phyloP scores from a whole-genome alignment of 2,329 filamentous ascomycete genomes.

The Penicillium freii region DNA sequence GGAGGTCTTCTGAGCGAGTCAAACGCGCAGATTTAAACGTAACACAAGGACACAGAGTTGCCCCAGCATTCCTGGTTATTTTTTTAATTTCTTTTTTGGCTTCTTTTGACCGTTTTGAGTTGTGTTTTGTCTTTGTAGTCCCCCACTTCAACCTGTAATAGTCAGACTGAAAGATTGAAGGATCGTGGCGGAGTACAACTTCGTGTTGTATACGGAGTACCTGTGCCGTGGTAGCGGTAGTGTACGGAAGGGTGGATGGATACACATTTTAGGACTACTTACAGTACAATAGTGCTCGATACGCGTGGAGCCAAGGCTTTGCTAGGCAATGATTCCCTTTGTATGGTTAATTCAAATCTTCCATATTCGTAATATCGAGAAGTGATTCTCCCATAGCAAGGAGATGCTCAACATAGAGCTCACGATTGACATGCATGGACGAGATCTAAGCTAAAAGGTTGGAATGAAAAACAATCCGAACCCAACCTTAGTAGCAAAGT shows the following conservation, averaged over 20 bases:
- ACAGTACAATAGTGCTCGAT: conserved; percentile 23
- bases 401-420: not conserved
- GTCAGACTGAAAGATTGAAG: not conserved
- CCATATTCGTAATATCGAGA: not conserved
- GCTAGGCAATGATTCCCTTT: not conserved
- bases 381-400: not conserved
- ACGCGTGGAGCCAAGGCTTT: not conserved
- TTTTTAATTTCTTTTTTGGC: not conserved
- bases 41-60: conserved; percentile 3
- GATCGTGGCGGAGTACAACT: not conserved
- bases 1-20: conserved; percentile 4
- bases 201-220: not conserved
- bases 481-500: not conserved
- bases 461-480: conserved; percentile 3
- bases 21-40: conserved; percentile 3
- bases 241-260: not conserved
- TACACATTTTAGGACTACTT: conserved; percentile 12
- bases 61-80: not conserved
- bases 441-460: not conserved
- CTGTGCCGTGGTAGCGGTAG: conserved; percentile 6
- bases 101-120: conserved; percentile 16
- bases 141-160: not conserved
- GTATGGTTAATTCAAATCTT: not conserved
- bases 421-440: not conserved
- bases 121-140: conserved; percentile 2